phyloP scores from a whole-genome alignment of 352 stramenopile genomes.

The Thraustotheca clavata region DNA sequence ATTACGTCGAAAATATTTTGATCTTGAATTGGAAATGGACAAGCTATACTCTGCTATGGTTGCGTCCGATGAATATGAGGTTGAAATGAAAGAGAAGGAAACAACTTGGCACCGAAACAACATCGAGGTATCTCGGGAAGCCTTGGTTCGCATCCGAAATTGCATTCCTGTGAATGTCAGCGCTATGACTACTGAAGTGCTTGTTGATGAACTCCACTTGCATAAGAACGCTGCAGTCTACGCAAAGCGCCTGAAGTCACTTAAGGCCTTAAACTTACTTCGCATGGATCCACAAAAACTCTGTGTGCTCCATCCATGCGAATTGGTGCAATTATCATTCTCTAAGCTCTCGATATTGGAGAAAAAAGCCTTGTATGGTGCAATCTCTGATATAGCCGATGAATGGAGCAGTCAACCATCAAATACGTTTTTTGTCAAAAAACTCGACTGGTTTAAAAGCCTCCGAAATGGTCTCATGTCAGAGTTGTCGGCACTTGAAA shows the following conservation, averaged over 20 bases:
- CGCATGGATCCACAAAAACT: not conserved
- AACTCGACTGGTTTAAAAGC: constrained; percentile 3
- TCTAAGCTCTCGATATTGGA: not conserved
- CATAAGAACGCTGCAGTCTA: not conserved
- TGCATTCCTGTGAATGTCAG: not conserved
- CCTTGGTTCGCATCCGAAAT: not conserved
- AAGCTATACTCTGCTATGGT: constrained; percentile 1
- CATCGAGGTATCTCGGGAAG: not conserved
- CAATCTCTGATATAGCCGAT: not conserved
- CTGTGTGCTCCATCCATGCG: not conserved
- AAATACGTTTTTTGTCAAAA: not conserved
- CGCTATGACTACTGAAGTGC: not conserved
- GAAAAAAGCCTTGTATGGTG: not conserved
- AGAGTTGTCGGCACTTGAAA: not conserved
- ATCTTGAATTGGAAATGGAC: not conserved
- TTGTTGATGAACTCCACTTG: not conserved
- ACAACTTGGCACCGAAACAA: not conserved
- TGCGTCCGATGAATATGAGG: constrained; percentile 1
- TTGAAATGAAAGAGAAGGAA: not conserved
- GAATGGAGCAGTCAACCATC: not conserved
- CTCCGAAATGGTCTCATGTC: not conserved
- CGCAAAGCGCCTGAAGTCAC: not conserved
- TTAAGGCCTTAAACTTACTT: not conserved
- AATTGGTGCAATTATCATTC: not conserved
- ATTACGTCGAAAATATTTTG: not conserved